Conservation (phyloP, 805 yeast genomes). For the Zygosaccharomyces lentus region DNA sequence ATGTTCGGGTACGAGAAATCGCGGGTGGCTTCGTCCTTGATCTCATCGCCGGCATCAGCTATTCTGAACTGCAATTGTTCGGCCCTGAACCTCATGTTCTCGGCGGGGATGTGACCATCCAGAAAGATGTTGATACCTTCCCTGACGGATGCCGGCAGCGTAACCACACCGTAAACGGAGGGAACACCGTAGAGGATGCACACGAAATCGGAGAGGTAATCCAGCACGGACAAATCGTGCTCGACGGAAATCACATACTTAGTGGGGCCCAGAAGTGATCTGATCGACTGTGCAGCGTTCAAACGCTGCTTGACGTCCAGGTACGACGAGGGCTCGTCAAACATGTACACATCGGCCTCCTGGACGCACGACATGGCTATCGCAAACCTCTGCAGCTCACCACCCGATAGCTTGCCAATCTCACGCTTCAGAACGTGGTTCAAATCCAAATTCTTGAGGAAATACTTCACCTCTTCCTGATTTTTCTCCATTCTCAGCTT, state of each 20-base stretch:
- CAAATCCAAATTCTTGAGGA: constrained; percentile 70
- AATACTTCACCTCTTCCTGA: constrained; percentile 56
- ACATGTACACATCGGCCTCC: constrained; percentile 94
- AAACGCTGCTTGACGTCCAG: constrained; percentile 98
- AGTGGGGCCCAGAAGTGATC: constrained; percentile 73
- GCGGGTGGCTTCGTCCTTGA: constrained; percentile 72
- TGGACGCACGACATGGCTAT: constrained; percentile 97
- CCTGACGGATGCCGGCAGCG: constrained; percentile 93
- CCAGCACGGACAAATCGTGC: constrained; percentile 97
- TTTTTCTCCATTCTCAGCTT: constrained; percentile 70
- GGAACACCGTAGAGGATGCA: constrained; percentile 98
- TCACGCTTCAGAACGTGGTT: constrained; percentile 78
- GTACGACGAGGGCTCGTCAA: constrained; percentile 98
- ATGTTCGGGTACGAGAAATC: constrained; percentile 74
- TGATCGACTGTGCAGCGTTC: constrained; percentile 91
- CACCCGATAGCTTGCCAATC: constrained; percentile 88
- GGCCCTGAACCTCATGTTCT: constrained; percentile 93
- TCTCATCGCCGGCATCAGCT: constrained; percentile 79
- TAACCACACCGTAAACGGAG: constrained; percentile 97
- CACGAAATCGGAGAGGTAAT: constrained; percentile 92
- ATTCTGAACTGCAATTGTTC: constrained; percentile 93
- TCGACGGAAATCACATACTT: constrained; percentile 93
- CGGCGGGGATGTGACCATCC: constrained; percentile 97
- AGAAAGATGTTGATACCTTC: constrained; percentile 98
- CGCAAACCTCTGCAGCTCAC: constrained; percentile 97